phyloP scores from a whole-genome alignment of 2,329 filamentous ascomycete genomes.

The Xylaria sp. region DNA sequence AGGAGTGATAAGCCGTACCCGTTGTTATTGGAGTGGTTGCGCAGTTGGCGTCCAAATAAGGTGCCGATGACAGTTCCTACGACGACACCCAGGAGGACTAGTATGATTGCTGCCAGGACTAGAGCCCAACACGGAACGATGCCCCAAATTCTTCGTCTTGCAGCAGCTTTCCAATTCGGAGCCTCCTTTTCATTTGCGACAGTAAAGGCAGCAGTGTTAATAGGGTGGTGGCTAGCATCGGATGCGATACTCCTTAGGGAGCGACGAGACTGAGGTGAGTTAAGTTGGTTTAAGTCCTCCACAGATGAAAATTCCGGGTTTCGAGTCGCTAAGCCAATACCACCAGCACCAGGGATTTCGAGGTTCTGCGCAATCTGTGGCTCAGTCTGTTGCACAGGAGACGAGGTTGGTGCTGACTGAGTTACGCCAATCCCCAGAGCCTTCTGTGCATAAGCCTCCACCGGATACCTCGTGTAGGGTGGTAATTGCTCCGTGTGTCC shows the following conservation, averaged over 20 bases:
- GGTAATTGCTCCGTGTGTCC: constrained; percentile 92
- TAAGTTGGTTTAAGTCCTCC: constrained; percentile 59
- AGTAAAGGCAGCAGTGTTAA: constrained; percentile 61
- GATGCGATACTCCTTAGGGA: constrained; percentile 64
- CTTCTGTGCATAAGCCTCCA: constrained; percentile 72
- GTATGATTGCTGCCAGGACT: constrained; percentile 58
- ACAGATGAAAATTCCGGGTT: constrained; percentile 71
- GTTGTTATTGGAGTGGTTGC: constrained; percentile 31
- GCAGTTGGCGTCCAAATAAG: constrained; percentile 51
- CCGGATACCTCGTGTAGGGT: constrained; percentile 89
- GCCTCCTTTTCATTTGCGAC: constrained; percentile 60
- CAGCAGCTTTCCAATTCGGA: constrained; percentile 62
- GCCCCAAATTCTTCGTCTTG: constrained; percentile 66
- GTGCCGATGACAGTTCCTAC: constrained; percentile 67
- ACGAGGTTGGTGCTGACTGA: constrained; percentile 28
- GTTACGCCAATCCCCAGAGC: constrained; percentile 49
- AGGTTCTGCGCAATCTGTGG: constrained; percentile 35
- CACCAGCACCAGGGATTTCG: constrained; percentile 66
- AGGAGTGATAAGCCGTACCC: constrained; percentile 25
- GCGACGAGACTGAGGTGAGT: constrained; percentile 59
- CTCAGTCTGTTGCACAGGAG: constrained; percentile 34
- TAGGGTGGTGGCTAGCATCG: constrained; percentile 63
- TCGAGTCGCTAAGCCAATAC: constrained; percentile 68
- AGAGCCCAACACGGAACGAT: constrained; percentile 72
- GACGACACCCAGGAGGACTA: constrained; percentile 65